Conservation (phyloP, 148 eudicot genomes). For the Nyssa sinensis region DNA sequence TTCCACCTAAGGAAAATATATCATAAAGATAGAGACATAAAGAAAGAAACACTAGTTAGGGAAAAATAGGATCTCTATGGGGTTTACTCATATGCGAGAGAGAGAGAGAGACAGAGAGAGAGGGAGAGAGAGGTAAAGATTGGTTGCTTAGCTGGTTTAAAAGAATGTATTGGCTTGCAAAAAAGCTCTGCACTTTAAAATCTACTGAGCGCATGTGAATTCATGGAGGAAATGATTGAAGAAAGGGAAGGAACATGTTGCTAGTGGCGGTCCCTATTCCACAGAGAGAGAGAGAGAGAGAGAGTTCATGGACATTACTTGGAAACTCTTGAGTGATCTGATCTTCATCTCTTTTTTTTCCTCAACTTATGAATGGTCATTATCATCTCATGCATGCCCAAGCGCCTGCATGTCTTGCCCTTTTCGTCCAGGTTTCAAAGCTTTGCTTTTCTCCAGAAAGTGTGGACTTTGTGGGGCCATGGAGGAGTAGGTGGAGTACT, state of each 20-base stretch:
- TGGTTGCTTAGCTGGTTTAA: neutral
- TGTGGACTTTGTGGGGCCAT: no score
- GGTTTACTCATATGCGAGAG: no score
- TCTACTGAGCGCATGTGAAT: conserved; percentile 15
- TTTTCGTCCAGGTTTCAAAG: neutral
- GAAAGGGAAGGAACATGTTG: conserved; percentile 16
- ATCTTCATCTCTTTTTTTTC: no score
- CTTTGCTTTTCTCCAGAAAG: no score
- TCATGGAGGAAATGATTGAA: conserved; percentile 15
- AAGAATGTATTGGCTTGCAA: neutral
- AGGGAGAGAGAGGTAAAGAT: no score
- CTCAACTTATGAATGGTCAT: conserved; percentile 8
- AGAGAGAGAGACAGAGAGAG: no score
- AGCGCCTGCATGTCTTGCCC: conserved; percentile 18
- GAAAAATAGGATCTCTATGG: no score
- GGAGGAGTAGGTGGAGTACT: no score
- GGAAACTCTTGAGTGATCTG: neutral
- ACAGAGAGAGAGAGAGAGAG: neutral
- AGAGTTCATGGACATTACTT: neutral
- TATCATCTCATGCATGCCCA: conserved; percentile 1
- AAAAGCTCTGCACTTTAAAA: neutral
- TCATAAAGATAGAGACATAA: no score
- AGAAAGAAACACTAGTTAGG: no score
- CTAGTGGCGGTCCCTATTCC: conserved; percentile 9
- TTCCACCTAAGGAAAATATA: no score